phyloP scores from a whole-genome alignment of 805 yeast species.

The Suhomyces tanzawaensis region DNA sequence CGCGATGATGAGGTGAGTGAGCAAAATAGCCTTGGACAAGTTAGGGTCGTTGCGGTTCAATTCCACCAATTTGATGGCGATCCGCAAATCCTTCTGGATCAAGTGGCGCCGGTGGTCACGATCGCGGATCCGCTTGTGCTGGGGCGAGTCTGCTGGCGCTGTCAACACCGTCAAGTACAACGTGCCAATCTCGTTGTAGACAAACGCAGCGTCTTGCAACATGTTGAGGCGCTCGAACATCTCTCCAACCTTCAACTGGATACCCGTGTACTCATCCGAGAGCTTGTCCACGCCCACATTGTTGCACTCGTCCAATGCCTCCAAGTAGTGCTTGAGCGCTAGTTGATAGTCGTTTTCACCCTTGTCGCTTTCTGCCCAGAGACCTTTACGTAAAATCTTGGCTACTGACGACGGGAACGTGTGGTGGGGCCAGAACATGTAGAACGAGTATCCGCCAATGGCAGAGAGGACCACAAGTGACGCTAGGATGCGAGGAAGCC shows the following conservation, averaged over 20 bases:
- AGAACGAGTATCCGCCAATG: conserved; percentile 29
- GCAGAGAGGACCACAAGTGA: conserved; percentile 12
- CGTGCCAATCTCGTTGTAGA: conserved; percentile 66
- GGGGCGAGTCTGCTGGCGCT: conserved; percentile 19
- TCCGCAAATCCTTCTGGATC: conserved; percentile 67
- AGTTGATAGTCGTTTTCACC: conserved; percentile 58
- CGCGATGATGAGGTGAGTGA: conserved; percentile 64
- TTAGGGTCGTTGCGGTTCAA: conserved; percentile 46
- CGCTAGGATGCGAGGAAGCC: conserved; percentile 4
- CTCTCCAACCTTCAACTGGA: conserved; percentile 83
- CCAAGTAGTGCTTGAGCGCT: conserved; percentile 71
- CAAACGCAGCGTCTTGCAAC: conserved; percentile 59
- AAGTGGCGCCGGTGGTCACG: conserved; percentile 48
- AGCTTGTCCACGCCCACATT: conserved; percentile 53
- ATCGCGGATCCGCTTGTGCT: conserved; percentile 20
- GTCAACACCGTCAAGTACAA: conserved; percentile 54
- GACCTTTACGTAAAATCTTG: conserved; percentile 63
- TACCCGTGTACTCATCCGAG: conserved; percentile 83
- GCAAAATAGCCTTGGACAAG: conserved; percentile 53
- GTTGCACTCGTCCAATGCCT: conserved; percentile 66
- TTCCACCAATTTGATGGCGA: conserved; percentile 66
- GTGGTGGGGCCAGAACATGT: conserved; percentile 63
- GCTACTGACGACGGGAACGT: conserved; percentile 73
- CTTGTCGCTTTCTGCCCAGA: conserved; percentile 80
- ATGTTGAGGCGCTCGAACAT: conserved; percentile 72